These are phyloP conservation scores for Quercus wislizeni DNA, from an alignment of 306 rosid species.

Conservation along the genomic window DNA sequence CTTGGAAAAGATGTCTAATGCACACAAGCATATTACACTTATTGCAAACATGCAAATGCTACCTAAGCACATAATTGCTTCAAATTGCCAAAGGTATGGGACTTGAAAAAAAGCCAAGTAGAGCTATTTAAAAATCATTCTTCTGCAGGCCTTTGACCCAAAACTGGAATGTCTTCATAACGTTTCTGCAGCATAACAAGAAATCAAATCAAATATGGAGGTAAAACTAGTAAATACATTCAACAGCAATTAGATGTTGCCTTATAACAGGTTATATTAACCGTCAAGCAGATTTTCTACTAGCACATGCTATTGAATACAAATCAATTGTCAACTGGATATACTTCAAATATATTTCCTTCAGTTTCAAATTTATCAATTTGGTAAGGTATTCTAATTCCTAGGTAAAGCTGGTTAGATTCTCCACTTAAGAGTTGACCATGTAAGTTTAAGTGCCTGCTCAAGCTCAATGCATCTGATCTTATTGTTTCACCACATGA, in stretches of 20 bases:
- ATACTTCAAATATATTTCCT: background rate
- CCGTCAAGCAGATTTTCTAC: background rate
- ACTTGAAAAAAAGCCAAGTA: background rate
- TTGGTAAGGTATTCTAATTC: background rate
- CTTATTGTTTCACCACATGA: no score
- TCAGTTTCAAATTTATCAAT: background rate
- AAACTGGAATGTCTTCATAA: constrained; percentile 52
- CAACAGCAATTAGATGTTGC: background rate
- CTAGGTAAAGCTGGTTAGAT: no score
- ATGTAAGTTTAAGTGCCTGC: no score
- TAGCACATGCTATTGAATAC: background rate
- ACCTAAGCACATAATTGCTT: constrained; percentile 41
- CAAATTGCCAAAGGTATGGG: constrained; percentile 32
- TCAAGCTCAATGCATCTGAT: no score
- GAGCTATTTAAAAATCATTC: constrained; percentile 30
- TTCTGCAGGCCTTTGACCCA: constrained; percentile 59
- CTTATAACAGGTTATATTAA: background rate
- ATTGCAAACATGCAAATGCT: constrained; percentile 56
- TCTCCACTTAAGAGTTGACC: no score
- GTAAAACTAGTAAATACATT: background rate
- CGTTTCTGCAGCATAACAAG: constrained; percentile 46
- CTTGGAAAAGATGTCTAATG: constrained; percentile 10
- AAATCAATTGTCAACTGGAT: background rate
- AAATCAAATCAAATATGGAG: background rate
- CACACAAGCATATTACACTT: constrained; percentile 27